Conservation (phyloP, 352 stramenopile species). For the Phytopythium chamaehyphon region DNA sequence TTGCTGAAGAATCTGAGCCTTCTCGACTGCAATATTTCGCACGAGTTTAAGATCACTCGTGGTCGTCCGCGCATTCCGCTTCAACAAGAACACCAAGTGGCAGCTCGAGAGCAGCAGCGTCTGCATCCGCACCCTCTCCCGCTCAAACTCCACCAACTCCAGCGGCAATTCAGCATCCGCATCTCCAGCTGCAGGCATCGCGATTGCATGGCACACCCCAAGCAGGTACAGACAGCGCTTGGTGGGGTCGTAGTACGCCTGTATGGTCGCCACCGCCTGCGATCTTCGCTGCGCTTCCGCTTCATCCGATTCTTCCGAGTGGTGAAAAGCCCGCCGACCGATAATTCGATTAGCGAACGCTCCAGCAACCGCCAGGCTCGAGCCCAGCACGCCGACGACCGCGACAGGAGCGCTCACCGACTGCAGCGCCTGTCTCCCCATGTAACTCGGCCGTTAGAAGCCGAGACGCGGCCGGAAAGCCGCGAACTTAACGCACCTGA, state of each 20-base stretch:
- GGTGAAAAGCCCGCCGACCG: slow-evolving; percentile 43
- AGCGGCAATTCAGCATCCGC: background rate
- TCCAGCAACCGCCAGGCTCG: slow-evolving; percentile 26
- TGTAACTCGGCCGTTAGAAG: too few relatives aligned
- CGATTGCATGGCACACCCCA: slow-evolving; percentile 32
- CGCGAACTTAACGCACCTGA: slow-evolving; percentile 5
- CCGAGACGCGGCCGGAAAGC: too few relatives aligned
- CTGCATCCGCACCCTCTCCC: slow-evolving; percentile 61
- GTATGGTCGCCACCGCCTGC: slow-evolving; percentile 28
- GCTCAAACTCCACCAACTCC: slow-evolving; percentile 25
- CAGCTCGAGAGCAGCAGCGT: slow-evolving; percentile 57
- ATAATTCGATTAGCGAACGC: slow-evolving; percentile 65
- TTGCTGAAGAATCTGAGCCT: slow-evolving; percentile 42
- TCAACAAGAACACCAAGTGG: slow-evolving; percentile 54
- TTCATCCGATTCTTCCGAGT: slow-evolving; percentile 3
- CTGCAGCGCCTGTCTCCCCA: slow-evolving; percentile 31
- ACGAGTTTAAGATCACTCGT: slow-evolving; percentile 41
- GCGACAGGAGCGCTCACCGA: slow-evolving; percentile 26
- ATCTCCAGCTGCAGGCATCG: slow-evolving; percentile 13
- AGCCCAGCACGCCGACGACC: slow-evolving; percentile 47
- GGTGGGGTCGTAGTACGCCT: slow-evolving; percentile 55
- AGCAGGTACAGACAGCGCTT: slow-evolving; percentile 51
- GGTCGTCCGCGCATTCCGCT: slow-evolving; percentile 31
- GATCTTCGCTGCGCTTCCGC: slow-evolving; percentile 15
- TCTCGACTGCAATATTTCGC: slow-evolving; percentile 47